A percentile compares a stretch with the other conserved stretches of the same genome.
These are phyloP conservation scores for Colletotrichum horii DNA, from an alignment of 2,329 filamentous ascomycete genomes.

Conservation along the genomic window DNA sequence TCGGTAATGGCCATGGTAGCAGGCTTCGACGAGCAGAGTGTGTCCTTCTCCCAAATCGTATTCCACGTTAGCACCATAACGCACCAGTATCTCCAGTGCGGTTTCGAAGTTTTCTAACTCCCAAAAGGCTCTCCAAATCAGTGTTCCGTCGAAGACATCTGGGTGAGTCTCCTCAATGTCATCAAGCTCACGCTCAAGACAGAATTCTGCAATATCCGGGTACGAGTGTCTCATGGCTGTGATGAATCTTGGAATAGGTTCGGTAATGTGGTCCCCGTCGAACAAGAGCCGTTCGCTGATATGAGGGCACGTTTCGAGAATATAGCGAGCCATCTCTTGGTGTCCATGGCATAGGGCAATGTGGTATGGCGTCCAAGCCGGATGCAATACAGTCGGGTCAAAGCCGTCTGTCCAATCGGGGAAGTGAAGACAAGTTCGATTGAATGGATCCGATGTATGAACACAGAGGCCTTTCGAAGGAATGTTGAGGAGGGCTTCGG, in stretches of 20 bases:
- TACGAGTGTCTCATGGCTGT: background rate
- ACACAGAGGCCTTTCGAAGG: background rate
- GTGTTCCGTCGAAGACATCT: background rate
- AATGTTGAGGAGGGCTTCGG: background rate
- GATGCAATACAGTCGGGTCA: background rate
- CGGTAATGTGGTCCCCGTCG: rapidly evolving
- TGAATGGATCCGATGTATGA: background rate
- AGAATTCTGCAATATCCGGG: background rate
- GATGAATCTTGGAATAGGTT: background rate
- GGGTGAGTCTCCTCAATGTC: background rate
- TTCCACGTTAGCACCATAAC: background rate
- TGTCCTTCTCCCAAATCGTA: background rate
- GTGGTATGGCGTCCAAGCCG: background rate
- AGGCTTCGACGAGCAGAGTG: background rate
- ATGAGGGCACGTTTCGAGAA: background rate
- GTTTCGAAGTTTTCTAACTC: background rate
- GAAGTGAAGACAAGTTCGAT: background rate
- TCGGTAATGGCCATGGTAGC: background rate
- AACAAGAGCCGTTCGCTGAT: background rate
- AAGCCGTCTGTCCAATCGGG: background rate
- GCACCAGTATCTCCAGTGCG: background rate
- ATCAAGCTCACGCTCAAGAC: background rate
- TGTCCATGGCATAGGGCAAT: background rate
- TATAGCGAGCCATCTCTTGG: background rate
- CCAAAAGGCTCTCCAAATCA: background rate